Evolutionary conservation across 768 basidiomycete species (phyloP), one percentile per base, ranked within the genome.

Genomic region (Cystoderma amianthinum): DNA sequence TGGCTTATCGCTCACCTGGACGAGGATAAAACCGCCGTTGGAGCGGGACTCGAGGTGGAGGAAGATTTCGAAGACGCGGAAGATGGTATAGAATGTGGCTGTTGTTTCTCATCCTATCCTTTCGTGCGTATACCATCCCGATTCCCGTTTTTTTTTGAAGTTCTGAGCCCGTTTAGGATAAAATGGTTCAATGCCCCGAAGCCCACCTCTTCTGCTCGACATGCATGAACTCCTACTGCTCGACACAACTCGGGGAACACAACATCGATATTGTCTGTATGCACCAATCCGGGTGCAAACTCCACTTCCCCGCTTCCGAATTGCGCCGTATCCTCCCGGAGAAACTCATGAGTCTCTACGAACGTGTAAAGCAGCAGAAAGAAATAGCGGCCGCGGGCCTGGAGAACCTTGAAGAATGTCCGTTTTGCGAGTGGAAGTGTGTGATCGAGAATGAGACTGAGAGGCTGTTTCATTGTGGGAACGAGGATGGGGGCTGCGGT

Each of bases 121-220:
- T 83, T 86, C 60, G 87, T 89, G 57, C 43, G 86, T 44, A 23
- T 20, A 20, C 13, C 43, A n/a, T 11, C 36, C 18, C 10, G 23
- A 23, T 18, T 45, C 38, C 39, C 5, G 35, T 32, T 43, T 24
- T 38, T 16, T 39, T 34, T 20, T 34, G 23, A 19, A 25, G 30
- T 47, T n/a, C 36, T 35, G n/a, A n/a, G n/a, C n/a, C n/a, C n/a
- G 21, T 19, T 12, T 44, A 94, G 89, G 75, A 77, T 30, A 79
- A 85, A 49, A 85, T 93, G 82, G 71, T 88, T 2, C 91, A 94
- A 62, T 95, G 92, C 51, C 80, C 85, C 0, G 91, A 93, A 42
- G 80, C 84, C 0, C 92, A 96, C 56, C 74, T 92, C 2, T 96
- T 95, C 64, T 95, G 92, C 59, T 65, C 57, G 23, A 61, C 68